Percentiles rank a stretch among this genome's conserved stretches.
Evolutionary conservation across 805 yeast genomes (phyloP).

Genomic region (Nakazawaea pomicola): DNA sequence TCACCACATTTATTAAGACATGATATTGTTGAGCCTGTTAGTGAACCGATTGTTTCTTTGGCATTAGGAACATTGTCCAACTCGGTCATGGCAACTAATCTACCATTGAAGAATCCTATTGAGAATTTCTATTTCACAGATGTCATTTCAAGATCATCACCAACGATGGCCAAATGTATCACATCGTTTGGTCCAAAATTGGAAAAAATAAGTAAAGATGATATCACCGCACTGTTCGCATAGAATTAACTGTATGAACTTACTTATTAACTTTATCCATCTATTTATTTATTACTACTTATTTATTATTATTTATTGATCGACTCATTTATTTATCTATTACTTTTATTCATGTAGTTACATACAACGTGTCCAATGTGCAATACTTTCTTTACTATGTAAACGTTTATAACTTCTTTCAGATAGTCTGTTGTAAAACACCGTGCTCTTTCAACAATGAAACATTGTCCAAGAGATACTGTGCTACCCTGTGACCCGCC

Average conservation of each 20-base stretch:
- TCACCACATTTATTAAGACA: conserved; percentile 79
- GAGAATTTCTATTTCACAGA: conserved; percentile 86
- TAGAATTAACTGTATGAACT: too few relatives aligned
- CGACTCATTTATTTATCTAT: conserved; percentile 13
- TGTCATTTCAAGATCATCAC: conserved; percentile 79
- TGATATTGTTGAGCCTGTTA: conserved; percentile 67
- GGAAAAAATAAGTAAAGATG: conserved; percentile 50
- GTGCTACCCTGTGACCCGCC: conserved; percentile 36
- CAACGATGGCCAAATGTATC: conserved; percentile 87
- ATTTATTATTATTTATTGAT: conserved; percentile 12
- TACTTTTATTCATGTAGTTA: too few relatives aligned
- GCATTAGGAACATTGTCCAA: conserved; percentile 46
- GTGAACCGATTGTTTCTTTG: conserved; percentile 48
- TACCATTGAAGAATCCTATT: conserved; percentile 62
- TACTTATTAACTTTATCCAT: not conserved
- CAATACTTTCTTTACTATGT: too few relatives aligned
- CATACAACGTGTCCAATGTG: too few relatives aligned
- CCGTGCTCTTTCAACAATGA: conserved; percentile 13
- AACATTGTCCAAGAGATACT: conserved; percentile 22
- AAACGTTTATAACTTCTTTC: too few relatives aligned
- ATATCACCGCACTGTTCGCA: conserved; percentile 26
- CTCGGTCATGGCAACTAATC: conserved; percentile 32
- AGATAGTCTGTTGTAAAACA: not conserved
- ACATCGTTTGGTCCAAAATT: conserved; percentile 63
- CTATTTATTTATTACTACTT: conserved; percentile 13